Evolutionary conservation across 768 basidiomycete species (phyloP), one percentile per base, ranked within the genome.

Genomic region (Lentinula sp.): DNA sequence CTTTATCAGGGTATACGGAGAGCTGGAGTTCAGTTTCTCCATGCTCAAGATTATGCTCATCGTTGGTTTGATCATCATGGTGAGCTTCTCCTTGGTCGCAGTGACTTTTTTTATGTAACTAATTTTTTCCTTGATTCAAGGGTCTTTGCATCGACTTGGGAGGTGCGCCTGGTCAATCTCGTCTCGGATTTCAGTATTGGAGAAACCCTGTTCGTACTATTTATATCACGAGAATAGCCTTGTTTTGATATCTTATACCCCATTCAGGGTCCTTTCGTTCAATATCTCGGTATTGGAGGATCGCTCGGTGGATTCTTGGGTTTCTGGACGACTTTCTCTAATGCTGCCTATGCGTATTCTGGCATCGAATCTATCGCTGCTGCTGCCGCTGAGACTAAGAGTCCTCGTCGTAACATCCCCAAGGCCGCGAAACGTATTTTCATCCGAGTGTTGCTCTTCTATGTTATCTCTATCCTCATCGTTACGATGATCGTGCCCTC

Each of bases 401-500:
- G 84, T 66, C 89, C 90, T 8, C 79, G 86, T 39, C 80, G 78
- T 54, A 82, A 86, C 61, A 87, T 91, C 63, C 79, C 85, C 48
- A 82, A 77, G 65, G 87, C 88, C 13, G 79, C 87, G 59, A 79
- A 79, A 57, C 77, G 82, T 20, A 87, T 90, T 1, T 78, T 77
- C 63, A 63, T 69, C 37, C 65, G 76, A 20, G 72, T 77, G 23
- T 63, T 77, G 16, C 13, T 75, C 15, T 75, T 77, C 63, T 77
- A 77, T 66, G 71, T 88, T 48, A 71, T 84, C 23, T 85, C 85
- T 45, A 74, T 87, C 59, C 72, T 88, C 62, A 77, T 87, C 61
- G 81, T 85, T 39, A 86, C 86, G 48, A 79, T 91, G 78, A 76
- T 88, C 41, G 83, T 91, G 41, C 86, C 86, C 1, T 84, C 79